Percentiles rank a stretch among this genome's conserved stretches.
phyloP scores from a whole-genome alignment of 495 filamentous ascomycete genomes.

The Extremus antarcticus region DNA sequence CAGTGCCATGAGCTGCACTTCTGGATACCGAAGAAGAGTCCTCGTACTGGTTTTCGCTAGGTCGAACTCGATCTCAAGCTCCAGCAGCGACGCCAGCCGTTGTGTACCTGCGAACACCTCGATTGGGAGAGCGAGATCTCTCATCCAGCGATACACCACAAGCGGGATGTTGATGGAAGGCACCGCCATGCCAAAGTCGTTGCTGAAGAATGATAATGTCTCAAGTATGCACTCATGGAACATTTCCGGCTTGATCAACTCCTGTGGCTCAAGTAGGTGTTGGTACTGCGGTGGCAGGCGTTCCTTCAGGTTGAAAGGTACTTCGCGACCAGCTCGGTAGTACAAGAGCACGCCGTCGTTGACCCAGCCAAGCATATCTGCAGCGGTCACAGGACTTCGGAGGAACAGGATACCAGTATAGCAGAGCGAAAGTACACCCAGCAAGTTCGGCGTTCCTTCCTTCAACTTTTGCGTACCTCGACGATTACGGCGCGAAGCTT shows the following conservation, averaged over 20 bases:
- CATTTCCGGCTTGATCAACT: constrained; percentile 39
- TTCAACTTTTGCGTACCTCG: constrained; percentile 13
- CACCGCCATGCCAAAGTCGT: constrained; percentile 57
- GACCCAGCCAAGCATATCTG: constrained; percentile 44
- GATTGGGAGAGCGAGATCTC: constrained; percentile 63
- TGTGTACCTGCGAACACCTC: constrained; percentile 57
- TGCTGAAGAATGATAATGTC: constrained; percentile 49
- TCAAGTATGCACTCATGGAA: constrained; percentile 55
- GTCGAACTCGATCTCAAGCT: constrained; percentile 47
- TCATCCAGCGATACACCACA: constrained; percentile 58
- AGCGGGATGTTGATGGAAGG: constrained; percentile 60
- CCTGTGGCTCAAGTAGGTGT: constrained; percentile 23
- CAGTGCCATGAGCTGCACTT: constrained; percentile 57
- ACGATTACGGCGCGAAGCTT: constrained; percentile 1
- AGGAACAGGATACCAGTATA: constrained; percentile 57
- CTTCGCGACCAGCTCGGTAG: constrained; percentile 19
- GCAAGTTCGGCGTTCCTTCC: constrained; percentile 43
- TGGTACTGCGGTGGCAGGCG: constrained; percentile 24
- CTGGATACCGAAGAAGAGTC: constrained; percentile 40
- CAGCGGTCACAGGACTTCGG: constrained; percentile 50
- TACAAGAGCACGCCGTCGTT: constrained; percentile 25
- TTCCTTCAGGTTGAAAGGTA: constrained; percentile 25
- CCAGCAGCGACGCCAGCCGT: constrained; percentile 46
- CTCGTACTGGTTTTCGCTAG: constrained; percentile 20
- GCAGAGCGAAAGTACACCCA: constrained; percentile 54